phyloP scores from a whole-genome alignment of 116 monocot species.

The Zostera marina region DNA sequence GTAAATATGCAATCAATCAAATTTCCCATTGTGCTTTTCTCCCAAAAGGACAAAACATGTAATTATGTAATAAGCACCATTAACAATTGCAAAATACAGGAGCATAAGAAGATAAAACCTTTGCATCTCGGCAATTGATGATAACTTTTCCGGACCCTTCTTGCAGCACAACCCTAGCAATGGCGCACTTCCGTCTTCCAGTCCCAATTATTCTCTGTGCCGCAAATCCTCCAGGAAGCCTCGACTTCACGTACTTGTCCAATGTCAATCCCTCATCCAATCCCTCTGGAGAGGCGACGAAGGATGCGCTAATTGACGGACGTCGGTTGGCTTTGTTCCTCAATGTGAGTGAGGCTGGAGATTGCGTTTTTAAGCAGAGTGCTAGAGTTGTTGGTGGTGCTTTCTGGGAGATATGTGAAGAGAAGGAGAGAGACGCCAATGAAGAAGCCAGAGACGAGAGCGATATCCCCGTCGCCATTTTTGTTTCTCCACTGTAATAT shows the following conservation, averaged over 20 bases:
- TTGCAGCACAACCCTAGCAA: constrained; percentile 83
- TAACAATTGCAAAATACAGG: not conserved
- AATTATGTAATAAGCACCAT: no score
- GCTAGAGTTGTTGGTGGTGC: constrained; percentile 7
- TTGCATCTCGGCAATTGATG: constrained; percentile 79
- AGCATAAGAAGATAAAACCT: constrained; percentile 23
- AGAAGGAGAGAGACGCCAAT: constrained; percentile 56
- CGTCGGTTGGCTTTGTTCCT: not conserved
- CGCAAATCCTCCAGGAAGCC: constrained; percentile 82
- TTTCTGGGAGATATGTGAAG: constrained; percentile 26
- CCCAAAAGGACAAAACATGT: no score
- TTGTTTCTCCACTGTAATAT: not conserved
- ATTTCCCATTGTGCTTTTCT: no score
- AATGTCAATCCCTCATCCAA: constrained; percentile 37
- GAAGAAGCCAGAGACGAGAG: constrained; percentile 37
- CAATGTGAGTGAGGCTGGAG: not conserved
- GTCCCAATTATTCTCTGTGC: constrained; percentile 80
- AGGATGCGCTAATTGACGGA: constrained; percentile 7
- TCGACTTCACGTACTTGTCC: constrained; percentile 75
- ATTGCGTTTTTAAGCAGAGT: not conserved
- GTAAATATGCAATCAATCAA: no score
- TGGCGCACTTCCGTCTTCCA: constrained; percentile 82
- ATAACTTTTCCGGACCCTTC: constrained; percentile 83
- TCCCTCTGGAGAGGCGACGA: constrained; percentile 9
- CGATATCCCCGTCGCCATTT: constrained; percentile 24